phyloP scores from a whole-genome alignment of 1,284 basidiomycete genomes.

The Ceraceosorus bombacis region DNA sequence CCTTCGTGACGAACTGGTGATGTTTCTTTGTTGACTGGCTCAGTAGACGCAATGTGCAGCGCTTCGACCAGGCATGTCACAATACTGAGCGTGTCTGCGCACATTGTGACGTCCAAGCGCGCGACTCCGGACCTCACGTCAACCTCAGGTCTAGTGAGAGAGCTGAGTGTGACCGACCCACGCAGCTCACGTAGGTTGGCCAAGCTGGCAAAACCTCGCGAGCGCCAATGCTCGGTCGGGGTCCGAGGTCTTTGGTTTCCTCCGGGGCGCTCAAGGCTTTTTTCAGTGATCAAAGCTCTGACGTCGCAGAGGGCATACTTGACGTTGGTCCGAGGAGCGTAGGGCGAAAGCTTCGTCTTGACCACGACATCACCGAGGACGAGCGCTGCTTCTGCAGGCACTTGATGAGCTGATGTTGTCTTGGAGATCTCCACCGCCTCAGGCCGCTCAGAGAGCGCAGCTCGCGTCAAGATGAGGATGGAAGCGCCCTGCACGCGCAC shows the following conservation, averaged over 20 bases:
- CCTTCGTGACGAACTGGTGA: too few species aligned
- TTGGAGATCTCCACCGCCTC: too few species aligned
- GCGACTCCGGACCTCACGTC: conserved; percentile 31
- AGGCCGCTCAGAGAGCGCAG: too few species aligned
- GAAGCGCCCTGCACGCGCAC: conserved; percentile 23
- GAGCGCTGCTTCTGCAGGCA: conserved; percentile 17
- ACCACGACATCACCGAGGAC: conserved; percentile 26
- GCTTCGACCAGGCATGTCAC: conserved; percentile 1
- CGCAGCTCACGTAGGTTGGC: conserved; percentile 48
- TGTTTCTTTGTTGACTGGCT: too few species aligned
- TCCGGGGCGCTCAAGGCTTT: conserved; percentile 2
- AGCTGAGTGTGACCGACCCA: conserved; percentile 20
- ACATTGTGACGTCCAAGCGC: conserved; percentile 20
- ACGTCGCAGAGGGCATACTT: conserved; percentile 20
- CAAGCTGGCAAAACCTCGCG: conserved; percentile 19
- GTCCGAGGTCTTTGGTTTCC: conserved; percentile 2
- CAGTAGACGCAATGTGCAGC: too few species aligned
- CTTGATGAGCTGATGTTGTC: conserved; percentile 10
- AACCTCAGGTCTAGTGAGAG: conserved; percentile 31
- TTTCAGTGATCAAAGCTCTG: conserved; percentile 18
- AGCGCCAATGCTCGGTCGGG: conserved; percentile 21
- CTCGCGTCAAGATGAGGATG: too few species aligned
- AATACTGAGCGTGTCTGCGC: conserved; percentile 30
- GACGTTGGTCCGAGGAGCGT: conserved; percentile 26
- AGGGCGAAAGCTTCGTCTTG: conserved; percentile 29